Percentiles rank a stretch among this genome's conserved stretches.
Evolutionary conservation across 768 basidiomycete genomes (phyloP).

Genomic region (Naematelia aurantialba): DNA sequence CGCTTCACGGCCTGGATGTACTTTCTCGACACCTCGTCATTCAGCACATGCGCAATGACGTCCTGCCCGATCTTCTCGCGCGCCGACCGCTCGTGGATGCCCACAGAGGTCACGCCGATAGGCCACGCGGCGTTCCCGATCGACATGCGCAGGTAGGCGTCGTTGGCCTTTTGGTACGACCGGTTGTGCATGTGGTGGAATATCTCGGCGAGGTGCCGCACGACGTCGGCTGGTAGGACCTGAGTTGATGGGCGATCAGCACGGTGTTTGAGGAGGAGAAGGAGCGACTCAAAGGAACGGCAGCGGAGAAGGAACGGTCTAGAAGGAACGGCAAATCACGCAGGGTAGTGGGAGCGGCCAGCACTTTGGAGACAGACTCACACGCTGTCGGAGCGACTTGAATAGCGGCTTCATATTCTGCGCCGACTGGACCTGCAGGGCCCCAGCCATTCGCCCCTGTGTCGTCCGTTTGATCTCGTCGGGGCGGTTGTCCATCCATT

Average conservation of each 20-base stretch:
- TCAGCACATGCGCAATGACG: conserved; percentile 95
- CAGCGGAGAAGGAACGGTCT: too few relatives aligned
- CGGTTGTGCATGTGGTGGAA: conserved; percentile 95
- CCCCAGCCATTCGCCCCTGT: conserved; percentile 90
- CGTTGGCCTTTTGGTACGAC: conserved; percentile 92
- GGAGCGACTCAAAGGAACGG: conserved; percentile 3
- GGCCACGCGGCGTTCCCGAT: conserved; percentile 99
- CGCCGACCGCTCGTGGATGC: conserved; percentile 96
- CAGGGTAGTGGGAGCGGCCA: background rate
- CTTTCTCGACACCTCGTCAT: conserved; percentile 97
- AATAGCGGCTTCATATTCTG: conserved; percentile 97
- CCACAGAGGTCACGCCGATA: conserved; percentile 99
- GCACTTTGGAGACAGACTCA: conserved; percentile 52
- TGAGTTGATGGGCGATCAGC: conserved; percentile 13
- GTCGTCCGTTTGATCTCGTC: conserved; percentile 81
- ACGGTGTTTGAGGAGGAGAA: too few relatives aligned
- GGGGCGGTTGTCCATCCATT: conserved; percentile 88
- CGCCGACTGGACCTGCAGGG: conserved; percentile 90
- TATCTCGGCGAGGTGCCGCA: conserved; percentile 82
- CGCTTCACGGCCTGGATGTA: conserved; percentile 97
- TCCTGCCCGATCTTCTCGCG: conserved; percentile 97
- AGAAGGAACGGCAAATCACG: conserved; percentile 4
- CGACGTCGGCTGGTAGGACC: conserved; percentile 78
- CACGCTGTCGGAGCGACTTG: conserved; percentile 80
- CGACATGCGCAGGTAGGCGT: conserved; percentile 90